Evolutionary conservation across 768 basidiomycete species (phyloP).

Genomic region (Coprinopsis sp.): DNA sequence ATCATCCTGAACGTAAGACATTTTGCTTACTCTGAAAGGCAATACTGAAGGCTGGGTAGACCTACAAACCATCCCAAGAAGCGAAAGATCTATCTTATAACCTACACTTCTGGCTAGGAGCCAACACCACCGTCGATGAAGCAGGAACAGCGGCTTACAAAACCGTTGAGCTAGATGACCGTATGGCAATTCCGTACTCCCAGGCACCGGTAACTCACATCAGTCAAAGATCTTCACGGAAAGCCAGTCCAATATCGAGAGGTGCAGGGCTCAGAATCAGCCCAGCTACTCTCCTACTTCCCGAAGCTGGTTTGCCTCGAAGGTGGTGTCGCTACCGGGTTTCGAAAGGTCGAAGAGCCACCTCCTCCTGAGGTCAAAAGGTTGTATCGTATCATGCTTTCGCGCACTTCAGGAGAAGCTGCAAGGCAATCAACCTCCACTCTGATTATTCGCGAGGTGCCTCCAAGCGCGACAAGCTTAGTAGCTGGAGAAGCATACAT

Average conservation of each 20-base stretch:
- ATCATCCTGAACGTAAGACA: slow-evolving; percentile 54
- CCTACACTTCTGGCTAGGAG: slow-evolving; percentile 64
- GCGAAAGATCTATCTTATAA: slow-evolving; percentile 46
- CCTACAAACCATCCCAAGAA: slow-evolving; percentile 51
- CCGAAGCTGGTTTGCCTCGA: slow-evolving; percentile 24
- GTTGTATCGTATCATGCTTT: slow-evolving; percentile 46
- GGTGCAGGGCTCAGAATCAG: slow-evolving; percentile 55
- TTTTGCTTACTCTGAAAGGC: neutral
- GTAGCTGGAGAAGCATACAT: slow-evolving; percentile 54
- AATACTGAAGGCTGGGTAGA: slow-evolving; percentile 29
- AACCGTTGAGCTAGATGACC: slow-evolving; percentile 63
- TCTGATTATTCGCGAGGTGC: slow-evolving; percentile 47
- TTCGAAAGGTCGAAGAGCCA: slow-evolving; percentile 27
- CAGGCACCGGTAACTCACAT: neutral
- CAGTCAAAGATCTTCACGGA: slow-evolving; percentile 45
- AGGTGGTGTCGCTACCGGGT: slow-evolving; percentile 29
- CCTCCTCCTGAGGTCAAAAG: slow-evolving; percentile 35
- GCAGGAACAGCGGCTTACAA: slow-evolving; percentile 62
- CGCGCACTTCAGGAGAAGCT: slow-evolving; percentile 16
- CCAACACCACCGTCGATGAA: slow-evolving; percentile 56
- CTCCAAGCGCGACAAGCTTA: slow-evolving; percentile 40
- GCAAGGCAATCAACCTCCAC: slow-evolving; percentile 16
- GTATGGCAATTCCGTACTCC: slow-evolving; percentile 29
- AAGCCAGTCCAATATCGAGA: slow-evolving; percentile 58
- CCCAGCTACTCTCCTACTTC: slow-evolving; percentile 32